Percentiles rank a stretch among this genome's conserved stretches.
phyloP scores from a whole-genome alignment of 805 yeast genomes.

The Candida broadrunensis region DNA sequence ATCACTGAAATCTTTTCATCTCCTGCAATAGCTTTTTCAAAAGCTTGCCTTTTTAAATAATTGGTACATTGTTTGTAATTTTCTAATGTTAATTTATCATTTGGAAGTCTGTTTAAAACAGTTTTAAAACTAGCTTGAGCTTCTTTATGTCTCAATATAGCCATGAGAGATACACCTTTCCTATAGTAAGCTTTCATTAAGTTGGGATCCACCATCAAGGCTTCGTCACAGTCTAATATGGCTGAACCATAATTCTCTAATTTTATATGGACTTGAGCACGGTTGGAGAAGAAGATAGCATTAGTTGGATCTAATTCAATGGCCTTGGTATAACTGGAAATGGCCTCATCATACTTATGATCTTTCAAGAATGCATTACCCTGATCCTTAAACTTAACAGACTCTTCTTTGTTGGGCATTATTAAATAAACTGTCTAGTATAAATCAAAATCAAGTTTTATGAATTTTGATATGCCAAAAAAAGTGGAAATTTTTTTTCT shows the following conservation, averaged over 20 bases:
- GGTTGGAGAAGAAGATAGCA: slow-evolving; percentile 71
- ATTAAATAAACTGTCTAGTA: too few relatives aligned
- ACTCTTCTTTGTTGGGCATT: slow-evolving; percentile 22
- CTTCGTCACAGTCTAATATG: slow-evolving; percentile 68
- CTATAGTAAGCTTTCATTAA: slow-evolving; percentile 84
- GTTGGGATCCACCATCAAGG: slow-evolving; percentile 62
- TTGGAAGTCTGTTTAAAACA: slow-evolving; percentile 62
- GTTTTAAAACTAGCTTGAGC: slow-evolving; percentile 67
- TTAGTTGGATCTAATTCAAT: slow-evolving; percentile 59
- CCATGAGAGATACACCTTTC: slow-evolving; percentile 77
- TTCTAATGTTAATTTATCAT: slow-evolving; percentile 63
- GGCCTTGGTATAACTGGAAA: slow-evolving; percentile 71
- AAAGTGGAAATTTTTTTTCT: too few relatives aligned
- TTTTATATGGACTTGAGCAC: slow-evolving; percentile 88
- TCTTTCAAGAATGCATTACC: slow-evolving; percentile 75
- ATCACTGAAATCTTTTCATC: slow-evolving; percentile 57
- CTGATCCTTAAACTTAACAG: slow-evolving; percentile 54
- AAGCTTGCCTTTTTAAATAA: slow-evolving; percentile 69
- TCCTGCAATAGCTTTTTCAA: slow-evolving; percentile 81
- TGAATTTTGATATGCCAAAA: too few relatives aligned
- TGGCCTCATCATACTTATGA: slow-evolving; percentile 62
- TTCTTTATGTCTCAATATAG: slow-evolving; percentile 69
- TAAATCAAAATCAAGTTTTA: too few relatives aligned
- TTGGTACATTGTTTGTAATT: slow-evolving; percentile 62
- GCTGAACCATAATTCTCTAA: slow-evolving; percentile 86